Percentiles rank a stretch among this genome's conserved stretches.
phyloP scores from a whole-genome alignment of 2,329 filamentous ascomycete species.

The Endoconidiophora polonica region DNA sequence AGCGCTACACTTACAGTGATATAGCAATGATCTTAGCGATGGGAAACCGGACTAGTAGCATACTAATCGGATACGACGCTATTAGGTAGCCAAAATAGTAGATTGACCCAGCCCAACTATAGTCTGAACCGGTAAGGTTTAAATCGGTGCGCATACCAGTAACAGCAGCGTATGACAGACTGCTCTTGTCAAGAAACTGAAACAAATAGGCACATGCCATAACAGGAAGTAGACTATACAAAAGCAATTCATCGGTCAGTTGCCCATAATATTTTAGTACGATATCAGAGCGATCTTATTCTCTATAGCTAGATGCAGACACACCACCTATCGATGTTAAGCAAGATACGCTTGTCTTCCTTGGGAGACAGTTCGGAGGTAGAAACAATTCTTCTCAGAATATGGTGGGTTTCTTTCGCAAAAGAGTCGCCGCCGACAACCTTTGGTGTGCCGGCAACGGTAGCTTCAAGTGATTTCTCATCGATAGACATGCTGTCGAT shows the following conservation, averaged over 20 bases:
- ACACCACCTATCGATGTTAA: constrained; percentile 41
- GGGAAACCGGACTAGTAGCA: constrained; percentile 17
- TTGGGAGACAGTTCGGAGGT: constrained; percentile 16
- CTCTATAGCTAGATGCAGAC: constrained; percentile 17
- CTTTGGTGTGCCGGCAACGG: neutral
- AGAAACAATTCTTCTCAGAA: constrained; percentile 27
- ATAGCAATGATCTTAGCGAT: constrained; percentile 18
- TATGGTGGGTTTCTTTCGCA: constrained; percentile 1
- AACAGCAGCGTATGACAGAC: constrained; percentile 33
- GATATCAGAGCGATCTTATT: too few relatives aligned
- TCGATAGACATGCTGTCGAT: neutral
- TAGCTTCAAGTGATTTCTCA: neutral
- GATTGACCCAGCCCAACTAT: constrained; percentile 32
- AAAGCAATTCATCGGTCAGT: neutral
- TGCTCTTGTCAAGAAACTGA: constrained; percentile 45
- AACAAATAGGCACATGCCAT: constrained; percentile 38
- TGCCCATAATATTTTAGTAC: too few relatives aligned
- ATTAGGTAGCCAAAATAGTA: constrained; percentile 35
- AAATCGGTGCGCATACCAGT: constrained; percentile 31
- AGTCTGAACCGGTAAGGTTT: constrained; percentile 30
- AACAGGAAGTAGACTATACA: constrained; percentile 30
- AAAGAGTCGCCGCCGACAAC: neutral
- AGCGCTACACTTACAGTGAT: neutral
- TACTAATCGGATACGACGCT: constrained; percentile 17
- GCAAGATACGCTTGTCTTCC: constrained; percentile 35